phyloP scores from a whole-genome alignment of 2,329 filamentous ascomycete species.

The Aspergillus vadensis region DNA sequence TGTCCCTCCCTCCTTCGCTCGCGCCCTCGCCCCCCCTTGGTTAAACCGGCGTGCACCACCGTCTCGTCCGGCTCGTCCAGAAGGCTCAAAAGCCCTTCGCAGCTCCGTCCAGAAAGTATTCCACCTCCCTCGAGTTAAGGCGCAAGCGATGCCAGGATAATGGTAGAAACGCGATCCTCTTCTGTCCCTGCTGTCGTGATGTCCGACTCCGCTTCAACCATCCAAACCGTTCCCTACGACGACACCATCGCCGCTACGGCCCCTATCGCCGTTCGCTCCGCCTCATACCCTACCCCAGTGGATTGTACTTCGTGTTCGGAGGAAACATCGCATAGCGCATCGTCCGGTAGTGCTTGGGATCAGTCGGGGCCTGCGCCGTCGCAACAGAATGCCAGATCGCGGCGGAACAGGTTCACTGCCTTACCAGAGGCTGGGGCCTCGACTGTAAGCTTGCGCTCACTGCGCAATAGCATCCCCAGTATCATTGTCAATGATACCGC shows the following conservation, averaged over 20 bases:
- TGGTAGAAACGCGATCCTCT: conserved; percentile 34
- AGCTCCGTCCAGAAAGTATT: background rate
- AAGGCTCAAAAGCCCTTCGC: background rate
- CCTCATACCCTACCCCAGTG: conserved; percentile 29
- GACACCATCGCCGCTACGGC: conserved; percentile 27
- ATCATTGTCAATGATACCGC: conserved; percentile 42
- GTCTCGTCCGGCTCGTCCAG: background rate
- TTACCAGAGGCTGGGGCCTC: conserved; percentile 28
- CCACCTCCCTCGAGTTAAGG: background rate
- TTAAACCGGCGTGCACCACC: background rate
- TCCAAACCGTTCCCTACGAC: conserved; percentile 31
- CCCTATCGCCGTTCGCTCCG: conserved; percentile 30
- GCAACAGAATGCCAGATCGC: conserved; percentile 15
- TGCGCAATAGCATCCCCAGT: conserved; percentile 43
- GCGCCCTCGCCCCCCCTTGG: background rate
- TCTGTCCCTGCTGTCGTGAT: conserved; percentile 29
- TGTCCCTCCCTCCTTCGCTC: conserved; percentile 2
- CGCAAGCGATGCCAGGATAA: conserved; percentile 41
- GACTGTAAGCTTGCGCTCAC: conserved; percentile 30
- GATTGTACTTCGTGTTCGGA: conserved; percentile 28
- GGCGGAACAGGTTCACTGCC: conserved; percentile 19
- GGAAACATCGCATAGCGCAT: conserved; percentile 27
- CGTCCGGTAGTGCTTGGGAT: conserved; percentile 20
- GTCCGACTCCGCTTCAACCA: conserved; percentile 29
- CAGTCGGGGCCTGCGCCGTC: conserved; percentile 15